Conservation (phyloP, 345 rosid genomes). For the Gossypium arboreum region DNA sequence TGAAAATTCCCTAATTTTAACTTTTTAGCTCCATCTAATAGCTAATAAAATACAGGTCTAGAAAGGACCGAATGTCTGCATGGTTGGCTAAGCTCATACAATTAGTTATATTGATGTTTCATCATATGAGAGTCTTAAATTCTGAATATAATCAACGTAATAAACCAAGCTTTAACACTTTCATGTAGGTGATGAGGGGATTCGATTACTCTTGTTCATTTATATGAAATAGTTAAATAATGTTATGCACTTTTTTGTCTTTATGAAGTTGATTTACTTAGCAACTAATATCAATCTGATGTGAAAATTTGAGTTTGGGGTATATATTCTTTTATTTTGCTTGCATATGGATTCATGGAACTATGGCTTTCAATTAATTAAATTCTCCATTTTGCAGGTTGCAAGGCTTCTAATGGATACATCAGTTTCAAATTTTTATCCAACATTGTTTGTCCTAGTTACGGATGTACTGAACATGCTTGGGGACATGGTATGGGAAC, state of each 20-base stretch:
- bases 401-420: conserved; percentile 91
- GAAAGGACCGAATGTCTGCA: neutral
- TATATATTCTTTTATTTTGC: neutral
- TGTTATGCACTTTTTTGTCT: neutral
- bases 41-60: conserved; percentile 2
- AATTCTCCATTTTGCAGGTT: conserved; percentile 49
- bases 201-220: neutral
- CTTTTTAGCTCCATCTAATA: conserved; percentile 8
- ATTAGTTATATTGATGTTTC: neutral
- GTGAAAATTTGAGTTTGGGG: neutral
- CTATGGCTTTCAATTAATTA: neutral
- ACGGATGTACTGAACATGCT: conserved; percentile 83
- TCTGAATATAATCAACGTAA: neutral
- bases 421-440: conserved; percentile 81
- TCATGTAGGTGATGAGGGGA: neutral
- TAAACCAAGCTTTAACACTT: neutral
- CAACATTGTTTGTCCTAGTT: conserved; percentile 79
- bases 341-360: conserved; percentile 14
- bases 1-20: conserved; percentile 19
- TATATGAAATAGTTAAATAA: neutral
- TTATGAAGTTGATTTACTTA: neutral
- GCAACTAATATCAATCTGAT: conserved; percentile 6
- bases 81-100: neutral
- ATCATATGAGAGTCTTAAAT: neutral
- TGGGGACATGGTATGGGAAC: conserved; percentile 92